Conservation (phyloP, 805 yeast genomes). For the Yueomyces sinensis region DNA sequence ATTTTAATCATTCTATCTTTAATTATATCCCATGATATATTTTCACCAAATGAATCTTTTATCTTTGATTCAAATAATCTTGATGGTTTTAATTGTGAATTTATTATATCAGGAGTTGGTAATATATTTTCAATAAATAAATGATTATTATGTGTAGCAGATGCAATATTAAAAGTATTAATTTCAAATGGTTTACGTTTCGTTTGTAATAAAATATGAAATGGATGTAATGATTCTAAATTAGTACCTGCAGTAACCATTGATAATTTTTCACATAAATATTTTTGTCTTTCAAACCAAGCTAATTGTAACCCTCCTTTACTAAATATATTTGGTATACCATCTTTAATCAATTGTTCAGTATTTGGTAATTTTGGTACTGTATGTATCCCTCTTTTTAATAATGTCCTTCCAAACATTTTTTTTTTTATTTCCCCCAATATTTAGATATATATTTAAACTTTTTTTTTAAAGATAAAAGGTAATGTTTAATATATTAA, state of each 20-base stretch:
- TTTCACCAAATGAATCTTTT: constrained; percentile 15
- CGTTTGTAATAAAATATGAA: constrained; percentile 53
- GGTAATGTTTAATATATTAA: too few relatives aligned
- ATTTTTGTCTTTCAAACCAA: constrained; percentile 73
- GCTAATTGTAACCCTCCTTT: constrained; percentile 51
- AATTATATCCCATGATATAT: constrained; percentile 33
- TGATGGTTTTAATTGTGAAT: constrained; percentile 22
- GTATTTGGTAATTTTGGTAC: constrained; percentile 19
- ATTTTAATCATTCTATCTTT: constrained; percentile 34
- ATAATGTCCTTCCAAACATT: too few relatives aligned
- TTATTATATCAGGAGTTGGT: constrained; percentile 5
- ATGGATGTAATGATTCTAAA: constrained; percentile 62
- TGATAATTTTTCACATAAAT: constrained; percentile 44
- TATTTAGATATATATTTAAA: too few relatives aligned
- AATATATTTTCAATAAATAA: constrained; percentile 55
- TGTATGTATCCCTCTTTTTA: constrained; percentile 19
- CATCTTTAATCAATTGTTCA: constrained; percentile 8
- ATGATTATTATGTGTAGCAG: constrained; percentile 88
- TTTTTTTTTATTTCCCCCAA: too few relatives aligned
- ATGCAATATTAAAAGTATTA: constrained; percentile 69
- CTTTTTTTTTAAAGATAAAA: too few relatives aligned
- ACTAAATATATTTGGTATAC: constrained; percentile 20
- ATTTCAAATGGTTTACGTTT: constrained; percentile 55
- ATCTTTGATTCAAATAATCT: constrained; percentile 26
- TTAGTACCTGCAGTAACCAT: constrained; percentile 65